A percentile compares a stretch with the other conserved stretches of the same genome.
These are phyloP conservation scores for Aspergillus heteromorphus DNA, from an alignment of 495 filamentous ascomycete species.

Conservation along the genomic window DNA sequence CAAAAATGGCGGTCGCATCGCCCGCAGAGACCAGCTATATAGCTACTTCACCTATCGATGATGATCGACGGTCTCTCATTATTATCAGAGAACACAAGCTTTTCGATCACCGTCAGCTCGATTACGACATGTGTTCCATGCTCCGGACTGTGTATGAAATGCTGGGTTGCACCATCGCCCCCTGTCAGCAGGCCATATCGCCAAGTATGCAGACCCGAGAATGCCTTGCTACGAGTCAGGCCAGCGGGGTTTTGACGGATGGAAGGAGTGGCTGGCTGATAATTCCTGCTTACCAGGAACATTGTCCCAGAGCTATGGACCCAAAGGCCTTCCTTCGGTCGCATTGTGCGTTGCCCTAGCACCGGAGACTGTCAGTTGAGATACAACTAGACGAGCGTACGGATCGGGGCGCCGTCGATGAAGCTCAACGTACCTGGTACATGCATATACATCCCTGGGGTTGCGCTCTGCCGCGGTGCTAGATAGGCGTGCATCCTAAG, in stretches of 20 bases:
- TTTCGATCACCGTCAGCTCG: not conserved
- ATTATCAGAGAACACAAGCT: not conserved
- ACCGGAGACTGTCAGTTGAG: not conserved
- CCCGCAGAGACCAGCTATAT: not conserved
- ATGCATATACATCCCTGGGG: constrained; percentile 1
- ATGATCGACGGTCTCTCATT: not conserved
- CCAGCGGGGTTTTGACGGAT: not conserved
- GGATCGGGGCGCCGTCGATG: not conserved
- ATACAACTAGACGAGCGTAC: not conserved
- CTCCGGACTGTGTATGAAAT: not conserved
- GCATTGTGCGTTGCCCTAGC: not conserved
- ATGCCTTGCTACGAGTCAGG: not conserved
- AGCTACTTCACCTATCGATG: not conserved
- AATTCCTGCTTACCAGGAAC: not conserved
- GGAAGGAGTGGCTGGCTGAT: too few relatives aligned
- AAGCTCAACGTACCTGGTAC: not conserved
- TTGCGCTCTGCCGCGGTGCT: not conserved
- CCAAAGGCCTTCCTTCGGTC: not conserved
- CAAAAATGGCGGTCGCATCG: not conserved
- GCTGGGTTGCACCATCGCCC: not conserved
- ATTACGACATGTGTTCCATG: not conserved
- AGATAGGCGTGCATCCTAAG: not conserved
- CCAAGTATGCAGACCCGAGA: not conserved
- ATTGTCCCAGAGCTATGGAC: not conserved
- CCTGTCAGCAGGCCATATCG: not conserved